These are phyloP conservation scores for Mortierella hygrophila DNA, from an alignment of 192 early-diverging fungal species.

Conservation along the genomic window DNA sequence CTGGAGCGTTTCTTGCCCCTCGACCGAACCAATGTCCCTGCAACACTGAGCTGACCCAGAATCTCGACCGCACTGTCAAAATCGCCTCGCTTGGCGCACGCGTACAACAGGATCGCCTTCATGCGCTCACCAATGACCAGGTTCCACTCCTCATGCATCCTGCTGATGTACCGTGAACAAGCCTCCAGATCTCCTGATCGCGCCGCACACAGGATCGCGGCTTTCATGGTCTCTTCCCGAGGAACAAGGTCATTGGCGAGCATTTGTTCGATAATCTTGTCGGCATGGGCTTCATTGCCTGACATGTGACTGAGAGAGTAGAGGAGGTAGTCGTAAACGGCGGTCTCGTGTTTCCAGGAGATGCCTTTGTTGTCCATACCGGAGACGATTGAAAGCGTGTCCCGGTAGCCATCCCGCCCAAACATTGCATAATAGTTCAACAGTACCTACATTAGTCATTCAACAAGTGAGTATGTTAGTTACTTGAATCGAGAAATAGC, in stretches of 20 bases:
- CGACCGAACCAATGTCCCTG: constrained; percentile 6
- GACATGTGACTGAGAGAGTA: constrained; percentile 32
- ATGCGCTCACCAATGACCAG: constrained; percentile 25
- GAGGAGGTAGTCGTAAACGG: constrained; percentile 36
- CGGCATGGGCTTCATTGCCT: constrained; percentile 12
- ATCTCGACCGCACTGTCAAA: constrained; percentile 43
- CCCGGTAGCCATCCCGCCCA: constrained; percentile 18
- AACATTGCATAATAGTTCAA: constrained; percentile 34
- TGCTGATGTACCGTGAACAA: constrained; percentile 30
- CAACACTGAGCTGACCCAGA: constrained; percentile 22
- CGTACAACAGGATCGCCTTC: constrained; percentile 53
- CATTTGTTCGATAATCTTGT: constrained; percentile 31
- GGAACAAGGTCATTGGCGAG: constrained; percentile 32
- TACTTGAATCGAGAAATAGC: neutral
- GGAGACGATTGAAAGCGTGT: constrained; percentile 11
- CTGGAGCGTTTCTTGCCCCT: neutral
- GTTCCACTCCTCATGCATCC: constrained; percentile 46
- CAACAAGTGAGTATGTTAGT: neutral
- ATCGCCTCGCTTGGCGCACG: constrained; percentile 46
- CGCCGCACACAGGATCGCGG: constrained; percentile 45
- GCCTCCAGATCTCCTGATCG: constrained; percentile 34
- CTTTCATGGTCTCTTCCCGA: constrained; percentile 42
- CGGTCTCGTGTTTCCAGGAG: constrained; percentile 24
- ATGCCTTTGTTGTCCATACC: constrained; percentile 20
- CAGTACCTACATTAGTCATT: constrained; percentile 1